Evolutionary conservation across 768 basidiomycete species (phyloP).

Genomic region (Hemileccinum impolitum): DNA sequence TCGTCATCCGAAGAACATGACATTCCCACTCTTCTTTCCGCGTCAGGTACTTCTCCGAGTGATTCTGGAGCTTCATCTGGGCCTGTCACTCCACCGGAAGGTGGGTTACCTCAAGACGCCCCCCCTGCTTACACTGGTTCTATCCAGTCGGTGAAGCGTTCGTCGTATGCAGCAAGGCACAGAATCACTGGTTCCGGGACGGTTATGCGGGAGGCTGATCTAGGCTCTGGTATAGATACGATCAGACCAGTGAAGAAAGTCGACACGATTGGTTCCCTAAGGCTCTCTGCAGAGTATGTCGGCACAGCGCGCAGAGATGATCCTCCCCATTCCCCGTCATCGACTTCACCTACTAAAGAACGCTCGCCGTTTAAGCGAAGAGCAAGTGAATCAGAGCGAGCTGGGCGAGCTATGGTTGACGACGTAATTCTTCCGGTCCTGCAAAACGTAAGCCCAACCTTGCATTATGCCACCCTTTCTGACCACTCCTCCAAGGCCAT

Average conservation of each 20-base stretch:
- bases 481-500: slow-evolving; percentile 47
- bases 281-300: slow-evolving; percentile 77
- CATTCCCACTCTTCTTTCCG: slow-evolving; percentile 38
- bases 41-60: slow-evolving; percentile 34
- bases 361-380: slow-evolving; percentile 43
- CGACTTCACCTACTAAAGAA: slow-evolving; percentile 45
- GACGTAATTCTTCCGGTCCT: slow-evolving; percentile 83
- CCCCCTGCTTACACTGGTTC: slow-evolving; percentile 77
- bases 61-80: slow-evolving; percentile 39
- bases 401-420: slow-evolving; percentile 69
- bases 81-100: slow-evolving; percentile 34
- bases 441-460: slow-evolving; percentile 52
- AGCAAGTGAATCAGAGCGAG: slow-evolving; percentile 57
- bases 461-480: neutral
- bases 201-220: slow-evolving; percentile 71
- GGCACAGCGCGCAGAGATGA: slow-evolving; percentile 66
- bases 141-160: slow-evolving; percentile 57
- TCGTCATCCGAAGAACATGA: slow-evolving; percentile 39
- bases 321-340: slow-evolving; percentile 37
- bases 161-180: slow-evolving; percentile 77
- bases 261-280: slow-evolving; percentile 72
- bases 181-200: slow-evolving; percentile 64
- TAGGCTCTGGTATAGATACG: slow-evolving; percentile 87
- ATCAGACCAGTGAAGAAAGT: slow-evolving; percentile 93
- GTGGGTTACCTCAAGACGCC: slow-evolving; percentile 44